A percentile compares a stretch with the other conserved stretches of the same genome.
Evolutionary conservation across 257 asterid genomes (phyloP).

Genomic region (Penstemon eatonii): DNA sequence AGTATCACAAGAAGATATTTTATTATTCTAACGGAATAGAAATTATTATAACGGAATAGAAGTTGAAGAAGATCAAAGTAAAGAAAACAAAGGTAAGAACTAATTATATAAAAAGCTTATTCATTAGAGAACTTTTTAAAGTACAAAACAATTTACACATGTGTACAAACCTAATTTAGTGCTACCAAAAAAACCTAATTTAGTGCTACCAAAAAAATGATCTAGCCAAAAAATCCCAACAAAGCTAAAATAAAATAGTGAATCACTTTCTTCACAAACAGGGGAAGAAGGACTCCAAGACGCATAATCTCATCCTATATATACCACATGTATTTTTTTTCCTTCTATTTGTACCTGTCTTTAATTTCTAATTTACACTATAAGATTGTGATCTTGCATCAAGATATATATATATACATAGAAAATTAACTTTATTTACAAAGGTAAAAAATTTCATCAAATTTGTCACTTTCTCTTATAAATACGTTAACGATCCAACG

Average conservation of each 20-base stretch:
- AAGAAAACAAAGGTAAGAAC: neutral
- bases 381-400: neutral
- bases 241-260: neutral
- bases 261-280: slow-evolving; percentile 21
- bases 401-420: slow-evolving; percentile 2
- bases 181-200: neutral
- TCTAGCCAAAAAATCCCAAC: neutral
- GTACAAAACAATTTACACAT: neutral
- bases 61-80: neutral
- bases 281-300: slow-evolving; percentile 19
- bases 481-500: slow-evolving; percentile 58
- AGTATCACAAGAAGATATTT: too few species aligned
- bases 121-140: neutral
- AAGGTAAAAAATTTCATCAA: neutral
- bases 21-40: neutral
- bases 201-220: neutral
- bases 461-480: slow-evolving; percentile 26
- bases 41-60: neutral
- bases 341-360: neutral
- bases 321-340: neutral
- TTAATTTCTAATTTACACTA: neutral
- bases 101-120: neutral
- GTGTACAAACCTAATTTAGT: neutral
- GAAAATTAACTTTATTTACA: slow-evolving; percentile 23
- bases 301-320: neutral